Conservation (phyloP, 2,329 filamentous ascomycete genomes). For the Ophiostoma sp. region DNA sequence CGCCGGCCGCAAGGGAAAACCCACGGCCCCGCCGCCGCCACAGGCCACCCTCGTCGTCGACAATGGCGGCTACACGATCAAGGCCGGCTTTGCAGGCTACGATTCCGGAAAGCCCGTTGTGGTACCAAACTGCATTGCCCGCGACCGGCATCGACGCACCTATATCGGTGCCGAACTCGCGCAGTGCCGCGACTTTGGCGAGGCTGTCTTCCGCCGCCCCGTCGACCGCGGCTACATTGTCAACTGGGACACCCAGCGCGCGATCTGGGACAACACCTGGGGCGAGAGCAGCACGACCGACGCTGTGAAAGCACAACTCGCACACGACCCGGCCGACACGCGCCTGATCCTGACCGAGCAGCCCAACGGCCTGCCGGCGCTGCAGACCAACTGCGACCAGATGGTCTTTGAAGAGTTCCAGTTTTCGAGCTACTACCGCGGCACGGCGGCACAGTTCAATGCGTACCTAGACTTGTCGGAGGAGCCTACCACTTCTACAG, state of each 20-base stretch:
- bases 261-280: conserved; percentile 90
- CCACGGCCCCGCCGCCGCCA: conserved; percentile 48
- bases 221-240: conserved; percentile 94
- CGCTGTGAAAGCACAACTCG: conserved; percentile 38
- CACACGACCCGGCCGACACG: conserved; percentile 73
- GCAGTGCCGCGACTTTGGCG: conserved; percentile 80
- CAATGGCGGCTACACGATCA: conserved; percentile 87
- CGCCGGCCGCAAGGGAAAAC: conserved; percentile 44
- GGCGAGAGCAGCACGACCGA: conserved; percentile 33
- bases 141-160: conserved; percentile 69
- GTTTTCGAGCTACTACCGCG: conserved; percentile 79
- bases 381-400: conserved; percentile 90
- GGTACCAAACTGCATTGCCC: conserved; percentile 84
- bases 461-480: conserved; percentile 62
- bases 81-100: conserved; percentile 68
- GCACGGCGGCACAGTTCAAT: conserved; percentile 65
- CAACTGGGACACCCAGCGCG: conserved; percentile 93
- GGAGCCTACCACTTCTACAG: neutral
- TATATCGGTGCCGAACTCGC: conserved; percentile 75
- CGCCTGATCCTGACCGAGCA: conserved; percentile 80
- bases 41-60: conserved; percentile 77
- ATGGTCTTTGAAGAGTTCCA: conserved; percentile 97
- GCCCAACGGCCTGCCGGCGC: conserved; percentile 69
- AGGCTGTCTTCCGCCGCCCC: conserved; percentile 77
- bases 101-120: conserved; percentile 51